Evolutionary conservation across 768 basidiomycete genomes (phyloP), one percentile per base, ranked within the genome.

Genomic region (Leccinum rimulosum): DNA sequence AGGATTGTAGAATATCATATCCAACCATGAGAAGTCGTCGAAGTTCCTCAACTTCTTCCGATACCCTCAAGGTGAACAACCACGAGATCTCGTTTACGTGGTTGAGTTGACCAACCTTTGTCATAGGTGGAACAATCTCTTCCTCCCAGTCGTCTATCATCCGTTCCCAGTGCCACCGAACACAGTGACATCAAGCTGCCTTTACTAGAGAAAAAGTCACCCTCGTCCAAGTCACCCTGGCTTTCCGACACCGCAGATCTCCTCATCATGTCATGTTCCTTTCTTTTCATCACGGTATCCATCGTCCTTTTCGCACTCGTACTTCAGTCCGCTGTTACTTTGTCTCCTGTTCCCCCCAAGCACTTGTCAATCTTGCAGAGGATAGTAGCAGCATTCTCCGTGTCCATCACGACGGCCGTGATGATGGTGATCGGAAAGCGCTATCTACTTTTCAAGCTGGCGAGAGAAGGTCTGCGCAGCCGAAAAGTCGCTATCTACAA

Each of bases 401-500:
- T 54, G 2, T 28, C 58, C 10, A 31, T 68, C 49, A 60, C 60
- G 7, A 68, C 60, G 2, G 64, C 59, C 3, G n/a, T 66, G 50
- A 50, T 61, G 15, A 52, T 66, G 54, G 52, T 68, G 3, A 52
- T 50, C 0, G 61, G 67, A 25, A 64, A 59, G n/a, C 58, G 64
- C 28, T 66, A 64, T 30, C 59, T 64, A 9, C 56, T 66, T 35
- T 56, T 56, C 59, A 62, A 59, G 25, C 52, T 66, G 36, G 27
- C 51, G 4, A 50, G 27, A 25, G 59, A 31, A 12, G 64, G 61
- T n/a, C 15, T 68, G 8, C 56, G 52, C 17, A 56, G 64, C 48
- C 55, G 47, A 49, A 58, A 57, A 33, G 55, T 66, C 3, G 59
- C 57, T 5, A 12, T 68, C 25, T 61, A 66, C 19, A 64, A 48